phyloP scores from a whole-genome alignment of 2,329 filamentous ascomycete species.

The Hirsutella minnesotensis region DNA sequence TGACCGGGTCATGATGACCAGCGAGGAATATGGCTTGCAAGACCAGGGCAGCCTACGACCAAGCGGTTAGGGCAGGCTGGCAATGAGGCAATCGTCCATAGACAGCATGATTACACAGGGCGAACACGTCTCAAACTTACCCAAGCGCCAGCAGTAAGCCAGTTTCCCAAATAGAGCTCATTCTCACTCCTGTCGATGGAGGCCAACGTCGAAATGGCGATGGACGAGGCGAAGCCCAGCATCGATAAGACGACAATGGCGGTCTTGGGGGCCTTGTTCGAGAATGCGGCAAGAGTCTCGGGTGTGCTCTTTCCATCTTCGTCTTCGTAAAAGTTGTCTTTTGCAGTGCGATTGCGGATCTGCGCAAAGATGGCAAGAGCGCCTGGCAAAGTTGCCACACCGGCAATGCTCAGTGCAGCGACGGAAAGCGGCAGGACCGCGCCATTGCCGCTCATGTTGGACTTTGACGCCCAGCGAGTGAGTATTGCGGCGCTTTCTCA shows the following conservation, averaged over 20 bases:
- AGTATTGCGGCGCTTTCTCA: too few species aligned
- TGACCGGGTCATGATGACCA: constrained; percentile 36
- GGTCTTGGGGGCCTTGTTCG: constrained; percentile 44
- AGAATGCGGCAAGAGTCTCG: constrained; percentile 50
- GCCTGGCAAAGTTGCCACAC: constrained; percentile 25
- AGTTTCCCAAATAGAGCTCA: constrained; percentile 39
- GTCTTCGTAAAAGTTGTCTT: constrained; percentile 50
- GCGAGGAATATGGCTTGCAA: constrained; percentile 39
- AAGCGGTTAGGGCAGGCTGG: neutral
- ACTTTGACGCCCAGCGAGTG: too few species aligned
- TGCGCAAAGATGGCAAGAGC: constrained; percentile 21
- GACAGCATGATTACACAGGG: neutral
- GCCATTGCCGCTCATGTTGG: neutral
- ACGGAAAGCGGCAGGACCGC: constrained; percentile 16
- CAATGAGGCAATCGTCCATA: neutral
- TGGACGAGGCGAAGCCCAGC: constrained; percentile 41
- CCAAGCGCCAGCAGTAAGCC: constrained; percentile 50
- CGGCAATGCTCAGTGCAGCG: constrained; percentile 21
- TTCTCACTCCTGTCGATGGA: constrained; percentile 24
- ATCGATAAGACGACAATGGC: constrained; percentile 41
- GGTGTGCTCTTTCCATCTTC: constrained; percentile 56
- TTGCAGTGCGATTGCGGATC: constrained; percentile 20
- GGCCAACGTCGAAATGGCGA: constrained; percentile 43
- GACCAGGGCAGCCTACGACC: constrained; percentile 33
- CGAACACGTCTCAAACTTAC: constrained; percentile 32